Percentiles rank a stretch among this genome's conserved stretches.
These are phyloP conservation scores for Fusarium concolor DNA, from an alignment of 2,329 filamentous ascomycete species.

Conservation along the genomic window DNA sequence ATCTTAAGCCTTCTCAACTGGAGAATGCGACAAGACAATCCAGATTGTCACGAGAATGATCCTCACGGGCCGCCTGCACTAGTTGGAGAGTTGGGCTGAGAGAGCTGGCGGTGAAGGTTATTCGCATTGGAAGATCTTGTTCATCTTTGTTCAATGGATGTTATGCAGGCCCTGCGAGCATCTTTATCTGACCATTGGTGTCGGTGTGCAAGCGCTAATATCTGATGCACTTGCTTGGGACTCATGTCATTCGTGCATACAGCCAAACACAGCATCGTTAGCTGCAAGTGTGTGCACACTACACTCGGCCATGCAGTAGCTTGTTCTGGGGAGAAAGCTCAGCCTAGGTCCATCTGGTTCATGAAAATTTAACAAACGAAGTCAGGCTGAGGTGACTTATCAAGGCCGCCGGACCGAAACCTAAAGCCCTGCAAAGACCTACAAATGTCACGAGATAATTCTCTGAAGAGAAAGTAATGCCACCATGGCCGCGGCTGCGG, in stretches of 20 bases:
- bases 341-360: neutral
- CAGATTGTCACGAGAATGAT: constrained; percentile 18
- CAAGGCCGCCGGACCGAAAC: neutral
- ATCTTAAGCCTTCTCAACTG: neutral
- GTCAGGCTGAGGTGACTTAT: neutral
- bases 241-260: constrained; percentile 19
- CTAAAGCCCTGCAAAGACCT: neutral
- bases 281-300: constrained; percentile 15
- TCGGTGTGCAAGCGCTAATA: constrained; percentile 34
- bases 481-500: constrained; percentile 32
- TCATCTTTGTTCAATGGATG: constrained; percentile 17
- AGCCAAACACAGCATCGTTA: constrained; percentile 4
- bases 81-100: constrained; percentile 13
- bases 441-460: neutral
- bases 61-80: constrained; percentile 35
- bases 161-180: constrained; percentile 21
- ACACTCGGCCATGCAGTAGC: constrained; percentile 18
- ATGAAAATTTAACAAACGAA: neutral
- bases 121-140: constrained; percentile 10
- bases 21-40: constrained; percentile 4
- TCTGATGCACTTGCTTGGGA: constrained; percentile 16
- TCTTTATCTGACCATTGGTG: constrained; percentile 28
- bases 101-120: constrained; percentile 40
- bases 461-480: constrained; percentile 3
- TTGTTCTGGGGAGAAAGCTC: constrained; percentile 17